A percentile compares a stretch with the other conserved stretches of the same genome.
Conservation (phyloP, 805 yeast species). For the Pichia exigua region DNA sequence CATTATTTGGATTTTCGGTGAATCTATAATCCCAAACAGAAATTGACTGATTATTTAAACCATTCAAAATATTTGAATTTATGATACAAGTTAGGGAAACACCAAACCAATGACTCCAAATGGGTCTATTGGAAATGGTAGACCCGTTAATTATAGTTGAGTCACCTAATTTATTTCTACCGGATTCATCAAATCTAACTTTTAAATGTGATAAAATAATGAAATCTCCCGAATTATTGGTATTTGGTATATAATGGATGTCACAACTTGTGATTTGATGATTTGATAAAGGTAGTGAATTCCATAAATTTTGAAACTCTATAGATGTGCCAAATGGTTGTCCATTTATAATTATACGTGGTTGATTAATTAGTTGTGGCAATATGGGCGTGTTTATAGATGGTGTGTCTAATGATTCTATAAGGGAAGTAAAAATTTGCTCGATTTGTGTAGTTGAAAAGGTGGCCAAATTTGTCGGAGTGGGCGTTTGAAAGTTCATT, state of each 20-base stretch:
- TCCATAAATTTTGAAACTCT: conserved; percentile 53
- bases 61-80: conserved; percentile 40
- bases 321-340: conserved; percentile 44
- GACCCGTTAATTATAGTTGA: conserved; percentile 39
- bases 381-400: conserved; percentile 12
- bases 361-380: conserved; percentile 42
- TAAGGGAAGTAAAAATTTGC: conserved; percentile 18
- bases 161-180: conserved; percentile 58
- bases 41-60: conserved; percentile 39
- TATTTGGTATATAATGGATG: conserved; percentile 46
- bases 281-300: conserved; percentile 46
- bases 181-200: conserved; percentile 71
- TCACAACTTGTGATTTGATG: conserved; percentile 61
- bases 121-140: conserved; percentile 29
- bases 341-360: conserved; percentile 53
- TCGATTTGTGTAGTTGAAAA: conserved; percentile 7
- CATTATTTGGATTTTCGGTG: conserved; percentile 53
- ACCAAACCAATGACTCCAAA: conserved; percentile 70
- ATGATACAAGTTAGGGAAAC: conserved; percentile 51
- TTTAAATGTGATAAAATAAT: conserved; percentile 44
- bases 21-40: conserved; percentile 59
- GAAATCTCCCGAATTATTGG: conserved; percentile 14
- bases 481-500: neutral
- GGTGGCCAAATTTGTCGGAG: neutral
- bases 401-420: conserved; percentile 21